Conservation (phyloP, 176 grass and related monocot species). For the Musa acuminata region DNA sequence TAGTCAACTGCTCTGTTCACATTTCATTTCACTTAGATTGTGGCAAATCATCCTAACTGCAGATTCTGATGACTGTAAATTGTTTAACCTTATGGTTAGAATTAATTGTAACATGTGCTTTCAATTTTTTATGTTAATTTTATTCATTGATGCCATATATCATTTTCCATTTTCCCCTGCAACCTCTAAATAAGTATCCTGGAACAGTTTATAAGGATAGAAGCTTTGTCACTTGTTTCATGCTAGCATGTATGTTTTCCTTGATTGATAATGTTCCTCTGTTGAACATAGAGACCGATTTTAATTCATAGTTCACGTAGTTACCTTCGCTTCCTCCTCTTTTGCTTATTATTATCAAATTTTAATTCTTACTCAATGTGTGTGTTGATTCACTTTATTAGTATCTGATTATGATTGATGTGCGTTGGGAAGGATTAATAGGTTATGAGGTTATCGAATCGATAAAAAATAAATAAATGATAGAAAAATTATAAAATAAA, state of each 20-base stretch:
- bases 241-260: not conserved
- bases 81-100: not conserved
- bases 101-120: not conserved
- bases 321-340: too few relatives aligned
- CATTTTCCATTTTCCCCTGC: not conserved
- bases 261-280: not conserved
- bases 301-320: not conserved
- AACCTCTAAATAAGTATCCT: not conserved
- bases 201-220: not conserved
- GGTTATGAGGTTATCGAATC: too few relatives aligned
- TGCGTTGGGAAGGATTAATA: too few relatives aligned
- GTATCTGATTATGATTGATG: not conserved
- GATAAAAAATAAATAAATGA: too few relatives aligned
- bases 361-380: not conserved
- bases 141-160: not conserved
- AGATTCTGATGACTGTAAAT: not conserved
- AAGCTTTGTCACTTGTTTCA: not conserved
- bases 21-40: too few relatives aligned
- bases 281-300: not conserved
- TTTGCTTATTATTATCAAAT: too few relatives aligned
- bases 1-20: too few relatives aligned
- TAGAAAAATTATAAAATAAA: too few relatives aligned
- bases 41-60: not conserved
- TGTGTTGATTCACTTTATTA: not conserved
- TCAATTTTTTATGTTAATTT: not conserved